These are phyloP conservation scores for Lomentospora prolificans DNA, from an alignment of 2,329 filamentous ascomycete genomes.

Conservation along the genomic window DNA sequence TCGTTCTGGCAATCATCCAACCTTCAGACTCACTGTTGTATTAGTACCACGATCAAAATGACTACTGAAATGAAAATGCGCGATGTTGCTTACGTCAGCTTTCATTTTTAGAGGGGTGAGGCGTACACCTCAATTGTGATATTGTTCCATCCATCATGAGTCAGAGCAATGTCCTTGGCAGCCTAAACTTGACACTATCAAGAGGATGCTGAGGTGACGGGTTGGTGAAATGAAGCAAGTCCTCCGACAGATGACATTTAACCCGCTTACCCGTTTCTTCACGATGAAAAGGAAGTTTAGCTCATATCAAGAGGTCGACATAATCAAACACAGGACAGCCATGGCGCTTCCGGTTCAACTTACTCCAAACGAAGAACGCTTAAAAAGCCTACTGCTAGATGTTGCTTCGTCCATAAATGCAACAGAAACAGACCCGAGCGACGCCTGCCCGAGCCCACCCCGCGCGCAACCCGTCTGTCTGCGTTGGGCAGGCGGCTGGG, in stretches of 20 bases:
- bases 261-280: background rate
- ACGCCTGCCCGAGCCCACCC: constrained; percentile 30
- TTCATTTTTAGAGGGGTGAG: no score
- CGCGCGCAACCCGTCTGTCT: constrained; percentile 41
- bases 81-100: no score
- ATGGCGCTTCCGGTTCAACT: constrained; percentile 35
- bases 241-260: background rate
- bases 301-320: background rate
- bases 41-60: no score
- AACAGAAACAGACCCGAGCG: constrained; percentile 38
- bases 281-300: constrained; percentile 5
- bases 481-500: constrained; percentile 80
- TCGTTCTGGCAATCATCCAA: no score
- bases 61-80: no score
- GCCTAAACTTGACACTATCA: no score
- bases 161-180: no score
- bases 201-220: no score
- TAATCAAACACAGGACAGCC: background rate
- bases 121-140: no score
- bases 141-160: no score
- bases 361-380: constrained; percentile 58
- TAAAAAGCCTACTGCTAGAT: constrained; percentile 70
- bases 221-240: background rate
- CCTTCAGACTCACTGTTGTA: no score
- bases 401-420: constrained; percentile 50